These are phyloP conservation scores for Castanospermum australe DNA, from an alignment of 306 rosid genomes.

Conservation along the genomic window DNA sequence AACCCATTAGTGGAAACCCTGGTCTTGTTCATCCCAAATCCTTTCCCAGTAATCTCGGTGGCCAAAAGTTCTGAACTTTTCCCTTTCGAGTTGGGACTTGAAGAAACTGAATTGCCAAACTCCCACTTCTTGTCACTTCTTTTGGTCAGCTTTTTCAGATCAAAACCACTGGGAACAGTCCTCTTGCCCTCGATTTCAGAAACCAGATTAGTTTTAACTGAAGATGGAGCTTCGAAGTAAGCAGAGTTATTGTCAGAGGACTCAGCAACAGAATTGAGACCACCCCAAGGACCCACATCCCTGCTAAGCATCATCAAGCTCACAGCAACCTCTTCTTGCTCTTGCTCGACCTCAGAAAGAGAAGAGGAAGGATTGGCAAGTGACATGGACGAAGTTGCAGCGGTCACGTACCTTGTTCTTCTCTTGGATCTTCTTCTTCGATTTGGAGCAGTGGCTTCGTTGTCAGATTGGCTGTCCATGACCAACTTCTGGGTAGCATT, in stretches of 20 bases:
- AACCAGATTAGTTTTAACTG: not conserved
- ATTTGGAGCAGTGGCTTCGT: conserved; percentile 39
- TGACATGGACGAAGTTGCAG: conserved; percentile 39
- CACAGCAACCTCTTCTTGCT: conserved; percentile 65
- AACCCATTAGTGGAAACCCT: conserved; percentile 19
- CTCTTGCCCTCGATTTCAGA: conserved; percentile 14
- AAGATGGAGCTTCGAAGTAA: conserved; percentile 34
- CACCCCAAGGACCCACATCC: conserved; percentile 43
- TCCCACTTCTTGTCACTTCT: conserved; percentile 2
- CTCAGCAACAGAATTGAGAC: conserved; percentile 34
- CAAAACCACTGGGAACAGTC: not conserved
- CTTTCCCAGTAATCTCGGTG: not conserved
- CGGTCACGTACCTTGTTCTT: conserved; percentile 42
- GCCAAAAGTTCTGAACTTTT: not conserved
- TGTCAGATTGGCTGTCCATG: conserved; percentile 54
- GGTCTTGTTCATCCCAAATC: not conserved
- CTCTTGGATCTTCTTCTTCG: conserved; percentile 41
- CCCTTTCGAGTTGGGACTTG: conserved; percentile 20
- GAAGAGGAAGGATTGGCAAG: conserved; percentile 38
- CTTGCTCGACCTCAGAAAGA: conserved; percentile 54
- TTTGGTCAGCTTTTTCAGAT: conserved; percentile 26
- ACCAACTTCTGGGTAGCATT: conserved; percentile 33
- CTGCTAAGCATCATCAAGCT: conserved; percentile 69
- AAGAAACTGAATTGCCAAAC: conserved; percentile 20
- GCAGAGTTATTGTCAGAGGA: conserved; percentile 45